phyloP scores from a whole-genome alignment of 352 stramenopile genomes.

The Phytophthora ohioensis region DNA sequence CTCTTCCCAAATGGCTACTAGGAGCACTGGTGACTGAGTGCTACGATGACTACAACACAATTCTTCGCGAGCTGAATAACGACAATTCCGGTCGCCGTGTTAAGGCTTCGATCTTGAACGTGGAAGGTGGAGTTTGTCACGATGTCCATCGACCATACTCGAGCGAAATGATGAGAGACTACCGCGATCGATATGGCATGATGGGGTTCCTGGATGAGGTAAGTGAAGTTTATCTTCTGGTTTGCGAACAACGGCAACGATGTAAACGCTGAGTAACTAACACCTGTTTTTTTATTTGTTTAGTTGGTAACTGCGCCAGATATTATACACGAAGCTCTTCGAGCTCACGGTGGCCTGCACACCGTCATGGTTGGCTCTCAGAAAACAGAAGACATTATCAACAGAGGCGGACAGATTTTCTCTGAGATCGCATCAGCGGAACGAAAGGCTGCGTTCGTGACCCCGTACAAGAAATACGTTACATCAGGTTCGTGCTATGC shows the following conservation, averaged over 20 bases:
- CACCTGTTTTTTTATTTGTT: background rate
- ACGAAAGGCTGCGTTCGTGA: constrained; percentile 81
- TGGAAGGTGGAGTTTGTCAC: constrained; percentile 68
- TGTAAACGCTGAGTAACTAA: background rate
- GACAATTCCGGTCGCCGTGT: constrained; percentile 51
- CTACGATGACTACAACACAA: constrained; percentile 83
- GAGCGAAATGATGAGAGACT: constrained; percentile 57
- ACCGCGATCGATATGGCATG: constrained; percentile 70
- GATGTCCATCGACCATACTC: constrained; percentile 67
- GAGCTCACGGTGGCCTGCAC: constrained; percentile 74
- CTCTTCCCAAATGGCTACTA: constrained; percentile 82
- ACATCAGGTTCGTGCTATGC: constrained; percentile 56
- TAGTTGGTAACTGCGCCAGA: constrained; percentile 84
- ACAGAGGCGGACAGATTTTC: constrained; percentile 75
- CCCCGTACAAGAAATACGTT: constrained; percentile 89
- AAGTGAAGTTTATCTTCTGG: background rate
- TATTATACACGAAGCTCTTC: constrained; percentile 84
- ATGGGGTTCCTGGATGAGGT: constrained; percentile 85
- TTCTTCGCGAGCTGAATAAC: constrained; percentile 74
- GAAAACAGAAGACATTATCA: constrained; percentile 82
- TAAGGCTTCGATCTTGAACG: constrained; percentile 75
- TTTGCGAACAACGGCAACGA: background rate
- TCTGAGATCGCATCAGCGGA: constrained; percentile 55
- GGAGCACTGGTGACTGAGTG: constrained; percentile 80
- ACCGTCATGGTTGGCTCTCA: constrained; percentile 81